phyloP scores from a whole-genome alignment of 169 alveolate species.

The Plasmodium chabaudi region DNA sequence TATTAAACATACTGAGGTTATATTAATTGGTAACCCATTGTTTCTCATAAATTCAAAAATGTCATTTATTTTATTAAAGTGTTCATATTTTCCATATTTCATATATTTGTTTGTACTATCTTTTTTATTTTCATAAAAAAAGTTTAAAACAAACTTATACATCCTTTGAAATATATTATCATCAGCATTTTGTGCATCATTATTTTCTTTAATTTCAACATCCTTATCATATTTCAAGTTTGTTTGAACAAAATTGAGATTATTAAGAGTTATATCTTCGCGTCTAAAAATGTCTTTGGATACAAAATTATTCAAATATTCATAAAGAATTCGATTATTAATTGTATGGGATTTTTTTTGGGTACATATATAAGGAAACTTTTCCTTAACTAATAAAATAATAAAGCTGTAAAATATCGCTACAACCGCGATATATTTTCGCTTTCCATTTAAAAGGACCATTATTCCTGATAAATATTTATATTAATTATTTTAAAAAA shows the following conservation, averaged over 20 bases:
- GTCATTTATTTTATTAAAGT: neutral
- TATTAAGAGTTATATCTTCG: neutral
- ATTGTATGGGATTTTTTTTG: neutral
- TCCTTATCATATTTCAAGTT: conserved; percentile 18
- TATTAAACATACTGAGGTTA: conserved; percentile 28
- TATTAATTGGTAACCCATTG: conserved; percentile 11
- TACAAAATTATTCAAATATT: neutral
- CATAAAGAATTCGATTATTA: conserved; percentile 7
- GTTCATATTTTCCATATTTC: neutral
- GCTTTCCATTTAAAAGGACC: conserved; percentile 16
- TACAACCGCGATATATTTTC: neutral
- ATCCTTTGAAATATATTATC: conserved; percentile 19
- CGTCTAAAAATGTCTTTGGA: neutral
- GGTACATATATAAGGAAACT: neutral
- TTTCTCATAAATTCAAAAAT: neutral
- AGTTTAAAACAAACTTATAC: neutral
- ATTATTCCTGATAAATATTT: neutral
- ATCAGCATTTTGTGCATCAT: neutral
- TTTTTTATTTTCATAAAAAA: neutral
- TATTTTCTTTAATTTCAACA: conserved; percentile 2
- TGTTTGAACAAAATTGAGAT: conserved; percentile 4
- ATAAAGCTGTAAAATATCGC: conserved; percentile 6
- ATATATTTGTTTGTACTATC: neutral
- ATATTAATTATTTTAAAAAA: neutral
- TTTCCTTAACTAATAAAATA: conserved; percentile 5